Base-by-base conservation (phyloP, 768 basidiomycete genomes). In the Neoboletus brunneissimus region DNA sequence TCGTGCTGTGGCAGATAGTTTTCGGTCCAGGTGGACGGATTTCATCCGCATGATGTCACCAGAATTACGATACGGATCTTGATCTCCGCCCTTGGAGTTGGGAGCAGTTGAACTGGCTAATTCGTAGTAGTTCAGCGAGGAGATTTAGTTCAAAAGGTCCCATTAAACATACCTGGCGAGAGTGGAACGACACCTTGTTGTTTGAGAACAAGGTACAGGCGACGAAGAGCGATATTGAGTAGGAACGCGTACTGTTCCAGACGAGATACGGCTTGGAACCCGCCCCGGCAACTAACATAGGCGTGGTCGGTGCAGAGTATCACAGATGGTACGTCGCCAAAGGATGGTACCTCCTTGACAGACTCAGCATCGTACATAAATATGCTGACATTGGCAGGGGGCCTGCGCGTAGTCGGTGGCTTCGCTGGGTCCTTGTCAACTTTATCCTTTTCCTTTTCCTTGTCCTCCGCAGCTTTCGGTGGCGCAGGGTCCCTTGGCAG, bases 161-260 rank as follows among this genome's bases (percentile, higher is more conserved):
- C 42, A 44, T 31, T 51, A 31, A 52, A 58, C 73, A 63, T 74
- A 92, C 91, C 81, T 53, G 89, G 86, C 6, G 88, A 84, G 51
- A 88, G 74, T n/a, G 91, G 87, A 23, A 96, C 89, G 37, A 94
- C 91, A 12, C 94, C 94, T 64, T 91, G 85, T 74, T 90, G 89
- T 78, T 89, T 91, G 66, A 92, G 75, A 37, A 91, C 80, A 31
- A 91, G 81, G 73, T 94, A 98, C 51, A 99, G 77, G 66, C 96
- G 82, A 62, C 95, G 80, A 53, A 99, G 78, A 20, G 96, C 97
- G 23, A 98, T 97, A 67, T 98, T 98, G 51, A 99, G 77, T 54
- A 99, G 75, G 79, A 95, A 99, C 2, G 97, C 92, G 71, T 97
- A 99, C 69, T 99, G 97, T 76, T 99, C 97, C 60, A 99, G 75